phyloP scores from a whole-genome alignment of 495 filamentous ascomycete species.

The Penicillium verhagenii region DNA sequence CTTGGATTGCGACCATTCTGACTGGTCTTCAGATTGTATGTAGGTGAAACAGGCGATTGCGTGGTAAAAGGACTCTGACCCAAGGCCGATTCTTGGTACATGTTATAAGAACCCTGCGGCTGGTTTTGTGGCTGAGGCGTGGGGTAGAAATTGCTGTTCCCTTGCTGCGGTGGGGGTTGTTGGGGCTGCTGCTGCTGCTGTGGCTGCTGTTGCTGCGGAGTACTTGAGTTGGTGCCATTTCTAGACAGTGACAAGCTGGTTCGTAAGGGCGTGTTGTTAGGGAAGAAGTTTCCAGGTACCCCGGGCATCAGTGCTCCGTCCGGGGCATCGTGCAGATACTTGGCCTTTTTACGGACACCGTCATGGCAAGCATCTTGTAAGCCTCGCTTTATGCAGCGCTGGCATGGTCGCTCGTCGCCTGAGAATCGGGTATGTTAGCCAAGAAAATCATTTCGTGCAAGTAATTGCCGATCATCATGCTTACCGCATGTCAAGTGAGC shows the following conservation, averaged over 20 bases:
- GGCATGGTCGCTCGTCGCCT: conserved; percentile 89
- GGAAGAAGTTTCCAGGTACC: conserved; percentile 47
- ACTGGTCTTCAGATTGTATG: conserved; percentile 52
- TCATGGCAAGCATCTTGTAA: conserved; percentile 90
- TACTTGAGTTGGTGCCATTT: conserved; percentile 31
- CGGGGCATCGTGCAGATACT: conserved; percentile 96
- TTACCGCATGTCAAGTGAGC: conserved; percentile 98
- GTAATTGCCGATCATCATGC: conserved; percentile 24
- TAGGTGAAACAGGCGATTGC: conserved; percentile 68
- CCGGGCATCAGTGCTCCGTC: conserved; percentile 69
- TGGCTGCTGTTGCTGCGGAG: conserved; percentile 23
- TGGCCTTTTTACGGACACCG: conserved; percentile 93
- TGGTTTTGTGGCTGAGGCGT: conserved; percentile 23
- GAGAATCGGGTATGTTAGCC: conserved; percentile 17
- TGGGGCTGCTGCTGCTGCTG: conserved; percentile 32
- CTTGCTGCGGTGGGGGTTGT: conserved; percentile 32
- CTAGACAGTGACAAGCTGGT: conserved; percentile 32
- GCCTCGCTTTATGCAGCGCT: conserved; percentile 89
- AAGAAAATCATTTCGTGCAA: conserved; percentile 8
- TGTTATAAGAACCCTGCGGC: conserved; percentile 36
- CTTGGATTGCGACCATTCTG: conserved; percentile 40
- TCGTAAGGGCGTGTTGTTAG: conserved; percentile 24
- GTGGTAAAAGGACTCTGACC: conserved; percentile 57
- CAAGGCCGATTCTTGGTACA: conserved; percentile 40
- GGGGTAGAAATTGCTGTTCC: conserved; percentile 7